A percentile compares a stretch with the other conserved stretches of the same genome.
phyloP scores from a whole-genome alignment of 2,329 filamentous ascomycete genomes.

The Beauveria caledonica region DNA sequence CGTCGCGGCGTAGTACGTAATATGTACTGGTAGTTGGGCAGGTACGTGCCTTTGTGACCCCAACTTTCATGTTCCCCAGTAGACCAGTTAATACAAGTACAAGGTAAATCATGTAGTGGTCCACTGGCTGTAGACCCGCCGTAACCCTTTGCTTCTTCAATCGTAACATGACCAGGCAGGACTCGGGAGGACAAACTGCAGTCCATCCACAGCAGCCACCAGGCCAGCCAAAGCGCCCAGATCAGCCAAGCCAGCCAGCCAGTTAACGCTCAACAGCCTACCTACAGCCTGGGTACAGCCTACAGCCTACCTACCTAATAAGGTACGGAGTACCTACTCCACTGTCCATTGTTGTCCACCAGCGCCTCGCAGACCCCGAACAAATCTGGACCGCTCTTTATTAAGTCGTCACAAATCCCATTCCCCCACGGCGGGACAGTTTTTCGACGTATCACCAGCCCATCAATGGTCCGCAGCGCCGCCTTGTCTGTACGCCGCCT shows the following conservation, averaged over 20 bases:
- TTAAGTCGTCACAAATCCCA: constrained; percentile 3
- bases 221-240: no score
- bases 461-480: constrained; percentile 7
- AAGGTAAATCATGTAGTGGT: background rate
- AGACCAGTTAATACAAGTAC: no score
- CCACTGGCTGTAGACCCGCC: background rate
- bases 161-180: no score
- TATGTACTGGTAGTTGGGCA: background rate
- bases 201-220: no score
- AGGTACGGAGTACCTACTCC: background rate
- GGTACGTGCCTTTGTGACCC: no score
- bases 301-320: background rate
- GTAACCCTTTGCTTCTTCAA: background rate
- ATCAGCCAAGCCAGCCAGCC: no score
- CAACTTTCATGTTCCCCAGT: no score
- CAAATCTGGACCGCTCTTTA: background rate
- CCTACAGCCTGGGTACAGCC: background rate
- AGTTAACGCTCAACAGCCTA: background rate
- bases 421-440: background rate
- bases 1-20: no score
- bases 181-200: no score
- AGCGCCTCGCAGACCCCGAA: background rate
- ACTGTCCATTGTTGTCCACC: background rate
- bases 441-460: background rate
- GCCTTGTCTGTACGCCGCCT: constrained; percentile 5